These are phyloP conservation scores for Odontarrhena argentea DNA, from an alignment of 345 rosid species.

Conservation along the genomic window DNA sequence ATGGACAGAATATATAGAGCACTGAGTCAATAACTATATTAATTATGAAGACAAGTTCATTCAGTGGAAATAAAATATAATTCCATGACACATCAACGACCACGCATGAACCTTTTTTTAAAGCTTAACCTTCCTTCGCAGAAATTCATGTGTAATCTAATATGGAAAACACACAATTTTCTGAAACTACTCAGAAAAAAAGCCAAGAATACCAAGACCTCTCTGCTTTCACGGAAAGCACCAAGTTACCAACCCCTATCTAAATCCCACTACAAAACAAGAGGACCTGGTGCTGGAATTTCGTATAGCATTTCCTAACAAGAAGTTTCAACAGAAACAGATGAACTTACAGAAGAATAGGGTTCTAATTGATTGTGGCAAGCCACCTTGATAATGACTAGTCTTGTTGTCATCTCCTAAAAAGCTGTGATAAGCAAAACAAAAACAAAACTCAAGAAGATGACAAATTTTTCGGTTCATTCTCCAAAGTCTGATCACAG, in stretches of 20 bases:
- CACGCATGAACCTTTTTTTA: background rate
- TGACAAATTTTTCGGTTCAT: conserved; percentile 13
- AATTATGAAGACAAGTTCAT: background rate
- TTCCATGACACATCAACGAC: conserved; percentile 7
- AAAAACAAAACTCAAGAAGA: conserved; percentile 17
- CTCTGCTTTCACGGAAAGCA: background rate
- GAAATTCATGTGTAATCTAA: conserved; percentile 17
- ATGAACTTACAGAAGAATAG: conserved; percentile 30
- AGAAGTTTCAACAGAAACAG: conserved; percentile 19
- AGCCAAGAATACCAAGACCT: conserved; percentile 32
- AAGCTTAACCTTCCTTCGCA: background rate
- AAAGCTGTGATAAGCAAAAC: conserved; percentile 15
- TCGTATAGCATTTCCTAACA: background rate
- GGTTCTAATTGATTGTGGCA: conserved; percentile 13
- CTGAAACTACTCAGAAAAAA: conserved; percentile 18
- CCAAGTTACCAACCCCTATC: background rate
- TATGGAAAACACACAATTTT: background rate
- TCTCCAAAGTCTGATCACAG: conserved; percentile 25
- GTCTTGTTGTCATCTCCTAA: conserved; percentile 20
- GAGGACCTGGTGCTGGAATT: background rate
- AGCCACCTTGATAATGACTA: conserved; percentile 18
- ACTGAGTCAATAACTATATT: conserved; percentile 33
- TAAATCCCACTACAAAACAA: background rate
- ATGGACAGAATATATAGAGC: conserved; percentile 9
- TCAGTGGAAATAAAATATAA: background rate